phyloP scores from a whole-genome alignment of 495 filamentous ascomycete species.

The Annulohypoxylon bovei region DNA sequence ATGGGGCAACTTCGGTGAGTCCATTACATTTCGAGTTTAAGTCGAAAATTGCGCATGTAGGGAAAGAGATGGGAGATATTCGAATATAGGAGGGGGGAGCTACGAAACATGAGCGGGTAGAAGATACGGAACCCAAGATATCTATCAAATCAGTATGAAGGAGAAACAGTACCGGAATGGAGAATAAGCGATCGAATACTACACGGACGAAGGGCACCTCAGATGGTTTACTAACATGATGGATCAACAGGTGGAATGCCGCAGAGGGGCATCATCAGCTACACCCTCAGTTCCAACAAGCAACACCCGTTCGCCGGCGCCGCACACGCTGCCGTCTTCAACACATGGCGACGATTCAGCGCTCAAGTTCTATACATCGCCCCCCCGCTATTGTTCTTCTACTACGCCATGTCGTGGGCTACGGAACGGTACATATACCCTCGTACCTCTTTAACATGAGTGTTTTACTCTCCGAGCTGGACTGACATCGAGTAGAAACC shows the following conservation, averaged over 20 bases:
- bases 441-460: background rate
- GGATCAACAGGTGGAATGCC: constrained; percentile 53
- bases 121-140: background rate
- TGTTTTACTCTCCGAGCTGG: background rate
- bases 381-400: constrained; percentile 79
- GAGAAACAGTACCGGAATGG: background rate
- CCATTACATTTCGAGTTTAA: constrained; percentile 11
- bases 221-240: constrained; percentile 40
- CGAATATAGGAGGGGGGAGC: background rate
- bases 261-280: constrained; percentile 67
- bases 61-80: background rate
- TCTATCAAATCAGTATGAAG: no score
- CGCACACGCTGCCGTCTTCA: constrained; percentile 67
- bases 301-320: constrained; percentile 67
- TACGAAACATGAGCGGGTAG: background rate
- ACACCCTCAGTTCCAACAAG: constrained; percentile 62
- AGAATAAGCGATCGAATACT: constrained; percentile 9
- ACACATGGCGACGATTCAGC: constrained; percentile 67
- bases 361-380: constrained; percentile 81
- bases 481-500: constrained; percentile 69
- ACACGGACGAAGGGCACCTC: constrained; percentile 42
- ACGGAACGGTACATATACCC: constrained; percentile 70
- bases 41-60: background rate
- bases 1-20: constrained; percentile 89
- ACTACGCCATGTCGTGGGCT: constrained; percentile 86